Evolutionary conservation across 2,329 filamentous ascomycete genomes (phyloP), one percentile per base, ranked within the genome.

Genomic region (Leptoxyphium fumago): DNA sequence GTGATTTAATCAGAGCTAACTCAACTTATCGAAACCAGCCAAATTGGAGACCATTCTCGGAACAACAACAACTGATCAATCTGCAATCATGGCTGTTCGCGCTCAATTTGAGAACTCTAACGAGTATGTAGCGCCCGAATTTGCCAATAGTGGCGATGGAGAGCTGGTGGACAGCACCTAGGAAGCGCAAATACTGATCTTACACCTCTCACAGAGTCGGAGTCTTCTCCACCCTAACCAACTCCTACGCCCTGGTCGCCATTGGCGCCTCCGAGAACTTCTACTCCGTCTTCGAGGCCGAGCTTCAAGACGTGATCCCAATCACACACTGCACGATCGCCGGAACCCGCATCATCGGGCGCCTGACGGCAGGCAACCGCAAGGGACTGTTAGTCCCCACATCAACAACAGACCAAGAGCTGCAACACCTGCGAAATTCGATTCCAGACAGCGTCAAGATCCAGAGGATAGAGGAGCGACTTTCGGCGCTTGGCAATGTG

Each of bases 261-360:
- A 78, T 94, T 53, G 91, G 91, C 61, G 88, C 85, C 57, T 94
- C 86, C 61, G 88, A 95, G 74, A 96, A 96, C 77, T 98, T 98
- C 69, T 96, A 96, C 79, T 88, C 85, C 72, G 78, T 96, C 64
- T 96, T 98, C 70, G 91, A 98, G 74, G 82, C 89, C 50, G 91
- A 98, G 72, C 76, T 98, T 49, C 86, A 94, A 72, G 91, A 96
- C 71, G 80, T 95, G 50, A 89, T 98, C 57, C 91, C 91, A 55
- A 95, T 95, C 65, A 91, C 86, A 67, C 85, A 91, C 69, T 88
- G 86, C 55, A 95, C 89, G 46, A 96, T 98, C 64, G 88, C 88
- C 50, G 91, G 91, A 55, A 96, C 89, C 34, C 78, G 91, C 59
- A 98, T 98, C 65, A 83, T 98, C 60, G 91, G 91, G 47, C 82